phyloP scores from a whole-genome alignment of 2,329 filamentous ascomycete genomes.

The Geoglossum cookeanum region DNA sequence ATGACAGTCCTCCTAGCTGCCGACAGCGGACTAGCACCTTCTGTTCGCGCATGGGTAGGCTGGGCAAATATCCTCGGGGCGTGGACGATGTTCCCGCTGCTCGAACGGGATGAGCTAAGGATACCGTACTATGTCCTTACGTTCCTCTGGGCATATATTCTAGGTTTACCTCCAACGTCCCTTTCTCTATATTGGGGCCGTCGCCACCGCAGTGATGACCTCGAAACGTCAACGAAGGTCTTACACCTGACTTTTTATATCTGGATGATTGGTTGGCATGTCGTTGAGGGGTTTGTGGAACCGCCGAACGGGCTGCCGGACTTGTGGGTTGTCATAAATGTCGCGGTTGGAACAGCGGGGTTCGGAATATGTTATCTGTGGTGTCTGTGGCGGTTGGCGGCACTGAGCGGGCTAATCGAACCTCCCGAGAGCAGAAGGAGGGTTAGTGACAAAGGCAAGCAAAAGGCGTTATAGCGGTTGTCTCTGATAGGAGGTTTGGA shows the following conservation, averaged over 20 bases:
- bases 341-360: constrained; percentile 64
- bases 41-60: constrained; percentile 76
- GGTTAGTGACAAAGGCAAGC: background rate
- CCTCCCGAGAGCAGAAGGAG: background rate
- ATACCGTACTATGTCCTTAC: constrained; percentile 75
- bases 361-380: constrained; percentile 81
- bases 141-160: constrained; percentile 74
- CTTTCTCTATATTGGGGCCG: constrained; percentile 45
- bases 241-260: constrained; percentile 61
- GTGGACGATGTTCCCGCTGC: constrained; percentile 87
- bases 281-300: constrained; percentile 45
- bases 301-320: constrained; percentile 70
- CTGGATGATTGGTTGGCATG: constrained; percentile 65
- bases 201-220: constrained; percentile 25
- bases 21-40: constrained; percentile 55
- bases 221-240: constrained; percentile 41
- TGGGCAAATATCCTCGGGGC: constrained; percentile 78
- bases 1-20: constrained; percentile 78
- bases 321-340: constrained; percentile 84
- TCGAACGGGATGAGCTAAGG: constrained; percentile 64
- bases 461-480: background rate
- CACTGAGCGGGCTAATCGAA: constrained; percentile 6
- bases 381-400: constrained; percentile 52
- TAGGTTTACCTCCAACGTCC: constrained; percentile 67
- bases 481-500: background rate